Conservation (phyloP, 768 basidiomycete genomes). For the Lentinus brumalis region DNA sequence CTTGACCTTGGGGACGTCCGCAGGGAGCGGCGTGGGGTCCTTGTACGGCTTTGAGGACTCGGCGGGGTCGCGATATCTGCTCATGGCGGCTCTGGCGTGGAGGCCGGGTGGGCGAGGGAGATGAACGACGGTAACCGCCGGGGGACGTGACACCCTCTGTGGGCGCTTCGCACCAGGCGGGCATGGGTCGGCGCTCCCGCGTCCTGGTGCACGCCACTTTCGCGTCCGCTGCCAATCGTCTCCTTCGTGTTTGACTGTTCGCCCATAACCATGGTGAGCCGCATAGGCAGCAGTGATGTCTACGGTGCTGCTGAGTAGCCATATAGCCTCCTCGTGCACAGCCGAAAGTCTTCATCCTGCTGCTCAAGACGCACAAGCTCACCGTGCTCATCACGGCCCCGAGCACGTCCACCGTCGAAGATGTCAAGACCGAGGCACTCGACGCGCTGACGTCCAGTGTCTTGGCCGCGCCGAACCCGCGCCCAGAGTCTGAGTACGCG, state of each 20-base stretch:
- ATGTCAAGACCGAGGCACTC: conserved; percentile 65
- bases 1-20: conserved; percentile 71
- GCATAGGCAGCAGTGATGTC: neutral
- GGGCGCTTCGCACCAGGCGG: conserved; percentile 12
- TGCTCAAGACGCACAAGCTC: conserved; percentile 74
- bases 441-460: conserved; percentile 60
- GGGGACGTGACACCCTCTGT: conserved; percentile 11
- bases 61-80: conserved; percentile 52
- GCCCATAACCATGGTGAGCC: neutral
- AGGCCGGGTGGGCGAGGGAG: conserved; percentile 8
- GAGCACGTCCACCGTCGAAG: conserved; percentile 54
- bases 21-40: conserved; percentile 68
- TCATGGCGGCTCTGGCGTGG: conserved; percentile 44
- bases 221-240: neutral
- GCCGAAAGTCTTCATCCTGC: conserved; percentile 66
- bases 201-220: conserved; percentile 5
- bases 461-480: conserved; percentile 26
- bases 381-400: conserved; percentile 61
- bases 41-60: conserved; percentile 52
- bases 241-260: neutral
- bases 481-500: conserved; percentile 10
- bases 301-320: neutral
- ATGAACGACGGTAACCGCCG: conserved; percentile 20
- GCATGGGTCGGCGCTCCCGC: conserved; percentile 1
- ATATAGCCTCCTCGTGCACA: conserved; percentile 50